These are phyloP conservation scores for Ophiobolus disseminans DNA, from an alignment of 2,329 filamentous ascomycete species.

Conservation along the genomic window DNA sequence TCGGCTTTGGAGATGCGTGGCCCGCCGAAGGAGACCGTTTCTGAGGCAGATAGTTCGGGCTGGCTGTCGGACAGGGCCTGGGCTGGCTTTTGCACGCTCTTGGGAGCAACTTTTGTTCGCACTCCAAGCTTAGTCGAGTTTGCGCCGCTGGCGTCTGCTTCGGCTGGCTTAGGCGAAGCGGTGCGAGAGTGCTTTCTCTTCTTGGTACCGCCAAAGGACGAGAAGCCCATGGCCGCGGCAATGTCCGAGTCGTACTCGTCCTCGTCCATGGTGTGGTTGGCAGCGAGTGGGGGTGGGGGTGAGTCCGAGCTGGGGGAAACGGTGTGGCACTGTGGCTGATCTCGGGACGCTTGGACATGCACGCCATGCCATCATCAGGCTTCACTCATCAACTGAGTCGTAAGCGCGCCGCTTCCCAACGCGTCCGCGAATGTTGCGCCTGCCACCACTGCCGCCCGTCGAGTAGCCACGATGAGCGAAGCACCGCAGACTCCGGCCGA, in stretches of 20 bases:
- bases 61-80: slow-evolving; percentile 3
- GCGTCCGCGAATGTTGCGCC: too few relatives aligned
- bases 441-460: too few relatives aligned
- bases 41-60: slow-evolving; percentile 9
- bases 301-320: too few relatives aligned
- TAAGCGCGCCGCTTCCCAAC: too few relatives aligned
- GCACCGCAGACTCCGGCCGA: slow-evolving; percentile 38
- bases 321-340: too few relatives aligned
- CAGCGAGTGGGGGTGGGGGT: too few relatives aligned
- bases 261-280: slow-evolving; percentile 50
- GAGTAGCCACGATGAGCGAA: slow-evolving; percentile 35
- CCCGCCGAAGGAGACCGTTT: slow-evolving; percentile 40
- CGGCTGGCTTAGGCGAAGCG: slow-evolving; percentile 56
- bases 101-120: slow-evolving; percentile 29
- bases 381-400: too few relatives aligned
- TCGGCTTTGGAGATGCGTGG: slow-evolving; percentile 33
- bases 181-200: slow-evolving; percentile 71
- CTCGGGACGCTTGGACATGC: too few relatives aligned
- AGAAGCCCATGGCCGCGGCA: slow-evolving; percentile 75
- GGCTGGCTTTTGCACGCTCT: slow-evolving; percentile 28
- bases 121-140: slow-evolving; percentile 49
- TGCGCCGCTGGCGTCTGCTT: slow-evolving; percentile 37
- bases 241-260: slow-evolving; percentile 63
- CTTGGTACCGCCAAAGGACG: slow-evolving; percentile 72
- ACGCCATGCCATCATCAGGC: too few relatives aligned